phyloP scores from a whole-genome alignment of 2,329 filamentous ascomycete species.

The Cordyceps javanica region DNA sequence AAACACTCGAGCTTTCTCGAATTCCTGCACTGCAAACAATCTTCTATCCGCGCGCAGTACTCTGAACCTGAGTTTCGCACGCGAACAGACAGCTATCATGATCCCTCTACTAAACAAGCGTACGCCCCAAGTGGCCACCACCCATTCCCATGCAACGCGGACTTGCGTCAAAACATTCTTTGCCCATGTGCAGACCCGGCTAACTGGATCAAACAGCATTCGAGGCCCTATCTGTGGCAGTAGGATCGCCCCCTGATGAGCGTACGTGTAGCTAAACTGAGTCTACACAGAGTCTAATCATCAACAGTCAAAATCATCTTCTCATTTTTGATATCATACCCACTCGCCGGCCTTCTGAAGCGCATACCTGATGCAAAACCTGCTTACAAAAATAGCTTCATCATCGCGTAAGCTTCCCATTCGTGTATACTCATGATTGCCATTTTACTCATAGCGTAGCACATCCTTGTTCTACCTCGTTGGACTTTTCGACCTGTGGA shows the following conservation, averaged over 20 bases:
- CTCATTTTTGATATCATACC: conserved; percentile 88
- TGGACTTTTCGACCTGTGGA: conserved; percentile 89
- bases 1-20: not conserved
- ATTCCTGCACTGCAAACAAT: not conserved
- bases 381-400: conserved; percentile 81
- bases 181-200: not conserved
- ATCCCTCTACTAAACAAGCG: conserved; percentile 8
- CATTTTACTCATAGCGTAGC: conserved; percentile 31
- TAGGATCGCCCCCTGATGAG: conserved; percentile 42
- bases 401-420: conserved; percentile 53
- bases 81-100: not conserved
- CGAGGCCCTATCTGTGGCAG: conserved; percentile 31
- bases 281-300: not conserved
- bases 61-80: not conserved
- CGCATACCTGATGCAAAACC: conserved; percentile 81
- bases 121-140: not conserved
- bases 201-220: conserved; percentile 31
- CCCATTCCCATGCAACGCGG: not conserved
- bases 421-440: not conserved
- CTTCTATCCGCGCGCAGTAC: no score
- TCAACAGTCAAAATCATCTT: conserved; percentile 80
- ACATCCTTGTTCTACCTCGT: conserved; percentile 86
- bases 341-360: conserved; percentile 81
- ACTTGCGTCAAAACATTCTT: not conserved
- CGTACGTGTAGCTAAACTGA: conserved; percentile 26